Evolutionary conservation across 176 grass and related monocot genomes (phyloP).

Genomic region (Cocos nucifera): DNA sequence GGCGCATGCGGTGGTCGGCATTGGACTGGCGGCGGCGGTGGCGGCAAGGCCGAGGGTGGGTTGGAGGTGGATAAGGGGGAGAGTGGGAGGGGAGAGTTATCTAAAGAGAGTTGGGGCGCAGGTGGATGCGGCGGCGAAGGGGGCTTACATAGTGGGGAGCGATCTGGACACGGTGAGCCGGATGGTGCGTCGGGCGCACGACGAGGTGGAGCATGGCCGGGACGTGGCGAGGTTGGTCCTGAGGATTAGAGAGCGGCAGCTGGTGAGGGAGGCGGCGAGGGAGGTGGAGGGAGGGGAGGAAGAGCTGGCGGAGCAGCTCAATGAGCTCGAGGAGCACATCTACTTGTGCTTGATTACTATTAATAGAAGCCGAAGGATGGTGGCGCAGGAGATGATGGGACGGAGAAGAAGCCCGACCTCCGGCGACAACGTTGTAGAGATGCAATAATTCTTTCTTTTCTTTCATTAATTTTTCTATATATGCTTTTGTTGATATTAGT

Average conservation of each 20-base stretch:
- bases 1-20: conserved; percentile 26
- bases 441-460: too few relatives aligned
- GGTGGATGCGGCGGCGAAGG: conserved; percentile 68
- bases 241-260: conserved; percentile 11
- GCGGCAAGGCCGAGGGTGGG: background rate
- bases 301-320: conserved; percentile 21
- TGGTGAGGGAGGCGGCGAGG: conserved; percentile 25
- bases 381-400: conserved; percentile 34
- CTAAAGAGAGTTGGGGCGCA: conserved; percentile 14
- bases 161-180: conserved; percentile 82
- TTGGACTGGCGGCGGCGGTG: conserved; percentile 21
- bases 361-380: conserved; percentile 61
- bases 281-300: conserved; percentile 48
- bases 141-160: conserved; percentile 72
- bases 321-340: conserved; percentile 55
- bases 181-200: conserved; percentile 63
- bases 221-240: conserved; percentile 52
- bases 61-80: background rate
- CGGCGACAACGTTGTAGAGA: too few relatives aligned
- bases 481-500: too few relatives aligned
- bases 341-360: conserved; percentile 79
- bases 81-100: too few relatives aligned
- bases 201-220: conserved; percentile 83
- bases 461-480: too few relatives aligned
- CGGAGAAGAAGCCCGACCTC: too few relatives aligned